Evolutionary conservation across 495 filamentous ascomycete genomes (phyloP).

Genomic region (Aspergillus affinis): DNA sequence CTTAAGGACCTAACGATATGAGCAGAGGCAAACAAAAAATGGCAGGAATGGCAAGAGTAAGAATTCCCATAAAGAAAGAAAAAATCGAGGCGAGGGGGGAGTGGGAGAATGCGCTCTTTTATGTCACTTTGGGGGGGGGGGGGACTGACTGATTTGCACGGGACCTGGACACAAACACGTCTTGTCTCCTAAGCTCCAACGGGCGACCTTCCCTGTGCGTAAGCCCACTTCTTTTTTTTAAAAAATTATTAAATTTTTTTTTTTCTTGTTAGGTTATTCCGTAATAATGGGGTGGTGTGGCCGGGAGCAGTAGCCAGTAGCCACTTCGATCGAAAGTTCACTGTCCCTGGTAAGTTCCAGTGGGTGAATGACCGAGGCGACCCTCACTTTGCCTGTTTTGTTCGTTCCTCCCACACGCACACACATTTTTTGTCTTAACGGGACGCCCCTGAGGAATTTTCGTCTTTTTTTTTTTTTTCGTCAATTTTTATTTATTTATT

Average conservation of each 20-base stretch:
- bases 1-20: constrained; percentile 44
- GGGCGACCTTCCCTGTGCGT: constrained; percentile 32
- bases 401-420: constrained; percentile 12
- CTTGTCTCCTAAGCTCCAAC: constrained; percentile 27
- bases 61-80: constrained; percentile 41
- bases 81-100: constrained; percentile 26
- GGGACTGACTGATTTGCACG: constrained; percentile 29
- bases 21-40: constrained; percentile 39
- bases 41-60: constrained; percentile 47
- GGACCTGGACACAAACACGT: constrained; percentile 30
- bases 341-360: constrained; percentile 16
- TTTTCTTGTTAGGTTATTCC: constrained; percentile 12
- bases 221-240: constrained; percentile 28
- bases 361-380: constrained; percentile 14
- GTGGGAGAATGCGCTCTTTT: constrained; percentile 27
- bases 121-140: constrained; percentile 26
- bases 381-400: constrained; percentile 5
- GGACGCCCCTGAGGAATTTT: constrained; percentile 18
- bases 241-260: constrained; percentile 13
- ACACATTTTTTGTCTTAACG: constrained; percentile 24
- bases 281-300: constrained; percentile 13
- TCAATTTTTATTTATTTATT: constrained; percentile 11
- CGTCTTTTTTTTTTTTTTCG: constrained; percentile 4
- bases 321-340: constrained; percentile 22
- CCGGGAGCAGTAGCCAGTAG: constrained; percentile 28